phyloP scores from a whole-genome alignment of 441 rosid genomes.

The Sinapis alba region DNA sequence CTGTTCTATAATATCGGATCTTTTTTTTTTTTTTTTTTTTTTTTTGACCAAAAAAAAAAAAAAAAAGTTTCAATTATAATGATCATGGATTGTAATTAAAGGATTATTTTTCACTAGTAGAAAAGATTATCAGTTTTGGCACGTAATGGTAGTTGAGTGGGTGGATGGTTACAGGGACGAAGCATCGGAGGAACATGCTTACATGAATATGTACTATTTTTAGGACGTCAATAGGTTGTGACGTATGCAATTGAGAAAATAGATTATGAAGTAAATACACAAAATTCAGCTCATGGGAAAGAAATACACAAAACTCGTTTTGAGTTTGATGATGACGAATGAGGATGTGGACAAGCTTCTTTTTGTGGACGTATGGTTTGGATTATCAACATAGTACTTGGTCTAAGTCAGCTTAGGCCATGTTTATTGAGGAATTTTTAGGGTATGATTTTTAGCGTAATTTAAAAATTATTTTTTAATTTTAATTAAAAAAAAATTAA shows the following conservation, averaged over 20 bases:
- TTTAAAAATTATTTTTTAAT: too few relatives aligned
- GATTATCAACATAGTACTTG: neutral
- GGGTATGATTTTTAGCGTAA: too few relatives aligned
- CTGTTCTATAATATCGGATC: conserved; percentile 45
- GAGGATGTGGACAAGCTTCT: neutral
- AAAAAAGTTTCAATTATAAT: neutral
- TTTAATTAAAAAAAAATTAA: too few relatives aligned
- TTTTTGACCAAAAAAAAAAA: too few relatives aligned
- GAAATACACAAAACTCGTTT: neutral
- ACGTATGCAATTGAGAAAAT: neutral
- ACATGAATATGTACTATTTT: conserved; percentile 2
- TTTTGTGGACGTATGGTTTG: neutral
- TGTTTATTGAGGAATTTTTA: too few relatives aligned
- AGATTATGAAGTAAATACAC: neutral
- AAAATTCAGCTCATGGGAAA: neutral
- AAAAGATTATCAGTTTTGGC: neutral
- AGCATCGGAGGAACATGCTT: conserved; percentile 12
- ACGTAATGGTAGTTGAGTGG: conserved; percentile 5
- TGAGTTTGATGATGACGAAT: neutral
- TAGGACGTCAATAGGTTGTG: conserved; percentile 6
- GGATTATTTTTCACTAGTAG: neutral
- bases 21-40: conserved; percentile 12
- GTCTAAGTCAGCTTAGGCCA: neutral
- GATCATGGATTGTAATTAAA: neutral
- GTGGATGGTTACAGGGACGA: conserved; percentile 7